These are phyloP conservation scores for Diaporthe citriasiana DNA, from an alignment of 2,329 filamentous ascomycete species.

Conservation along the genomic window DNA sequence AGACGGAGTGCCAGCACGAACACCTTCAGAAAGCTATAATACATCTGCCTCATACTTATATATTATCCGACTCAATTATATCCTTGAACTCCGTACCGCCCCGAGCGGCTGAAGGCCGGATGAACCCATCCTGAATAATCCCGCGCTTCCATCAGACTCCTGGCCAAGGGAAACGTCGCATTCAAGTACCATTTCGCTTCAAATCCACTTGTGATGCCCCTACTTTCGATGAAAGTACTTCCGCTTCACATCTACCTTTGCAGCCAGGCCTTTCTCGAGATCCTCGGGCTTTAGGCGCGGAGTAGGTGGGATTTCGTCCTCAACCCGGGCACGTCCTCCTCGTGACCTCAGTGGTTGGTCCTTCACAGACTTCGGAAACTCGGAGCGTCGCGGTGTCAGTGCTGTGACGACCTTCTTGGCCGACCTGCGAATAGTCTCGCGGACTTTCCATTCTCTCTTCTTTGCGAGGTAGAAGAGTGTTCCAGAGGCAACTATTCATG, in stretches of 20 bases:
- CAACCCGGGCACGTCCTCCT: conserved; percentile 59
- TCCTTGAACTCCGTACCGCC: background rate
- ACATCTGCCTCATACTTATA: conserved; percentile 39
- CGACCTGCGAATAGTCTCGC: conserved; percentile 78
- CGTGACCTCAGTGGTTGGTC: conserved; percentile 53
- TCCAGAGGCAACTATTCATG: conserved; percentile 69
- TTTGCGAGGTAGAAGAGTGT: conserved; percentile 85
- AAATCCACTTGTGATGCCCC: conserved; percentile 21
- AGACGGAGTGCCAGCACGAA: conserved; percentile 83
- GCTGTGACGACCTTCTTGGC: conserved; percentile 72
- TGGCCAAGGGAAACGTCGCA: background rate
- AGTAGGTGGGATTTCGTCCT: conserved; percentile 70
- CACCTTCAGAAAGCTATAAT: conserved; percentile 77
- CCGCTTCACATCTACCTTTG: conserved; percentile 54
- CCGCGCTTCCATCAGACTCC: background rate
- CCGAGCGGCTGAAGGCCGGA: background rate
- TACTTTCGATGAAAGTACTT: conserved; percentile 54
- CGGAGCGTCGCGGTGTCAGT: conserved; percentile 72
- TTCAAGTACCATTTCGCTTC: background rate
- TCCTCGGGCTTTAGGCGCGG: conserved; percentile 68
- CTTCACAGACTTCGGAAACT: conserved; percentile 72
- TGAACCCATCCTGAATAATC: background rate
- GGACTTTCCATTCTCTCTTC: conserved; percentile 86
- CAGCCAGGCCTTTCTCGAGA: conserved; percentile 68
- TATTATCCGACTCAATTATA: conserved; percentile 25